phyloP scores from a whole-genome alignment of 169 alveolate species.

The Plasmodium inui region DNA sequence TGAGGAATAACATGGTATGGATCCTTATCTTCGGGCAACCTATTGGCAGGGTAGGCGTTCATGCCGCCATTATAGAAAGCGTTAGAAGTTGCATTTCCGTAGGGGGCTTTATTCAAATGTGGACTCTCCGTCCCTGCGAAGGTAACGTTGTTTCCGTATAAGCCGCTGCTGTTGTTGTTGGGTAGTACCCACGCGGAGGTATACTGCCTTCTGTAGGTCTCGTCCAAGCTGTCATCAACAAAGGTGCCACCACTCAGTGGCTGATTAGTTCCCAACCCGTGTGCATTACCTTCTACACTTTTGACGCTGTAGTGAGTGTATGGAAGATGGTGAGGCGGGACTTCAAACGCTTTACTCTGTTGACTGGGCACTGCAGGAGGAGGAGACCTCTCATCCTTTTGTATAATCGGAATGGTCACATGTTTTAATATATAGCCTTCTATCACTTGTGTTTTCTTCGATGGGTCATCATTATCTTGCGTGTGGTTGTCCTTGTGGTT shows the following conservation, averaged over 20 bases:
- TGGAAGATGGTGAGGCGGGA: not conserved
- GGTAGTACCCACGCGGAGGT: slow-evolving; percentile 4
- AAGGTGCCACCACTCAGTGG: not conserved
- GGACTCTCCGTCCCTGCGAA: not conserved
- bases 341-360: not conserved
- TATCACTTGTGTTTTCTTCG: not conserved
- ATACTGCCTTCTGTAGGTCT: not conserved
- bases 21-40: not conserved
- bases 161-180: not conserved
- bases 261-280: not conserved
- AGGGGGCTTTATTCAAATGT: not conserved
- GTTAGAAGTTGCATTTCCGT: not conserved
- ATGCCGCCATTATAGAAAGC: not conserved
- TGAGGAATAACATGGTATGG: not conserved
- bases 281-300: not conserved
- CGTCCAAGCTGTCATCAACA: not conserved
- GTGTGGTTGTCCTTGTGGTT: too few species aligned
- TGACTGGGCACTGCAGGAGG: not conserved
- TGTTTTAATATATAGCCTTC: slow-evolving; percentile 31
- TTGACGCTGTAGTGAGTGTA: slow-evolving; percentile 26
- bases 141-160: not conserved
- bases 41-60: not conserved
- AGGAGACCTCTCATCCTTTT: slow-evolving; percentile 13
- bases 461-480: not conserved
- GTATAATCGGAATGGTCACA: slow-evolving; percentile 37